Base-by-base conservation (phyloP, 352 stramenopile genomes). In the Phytopythium delawarense region DNA sequence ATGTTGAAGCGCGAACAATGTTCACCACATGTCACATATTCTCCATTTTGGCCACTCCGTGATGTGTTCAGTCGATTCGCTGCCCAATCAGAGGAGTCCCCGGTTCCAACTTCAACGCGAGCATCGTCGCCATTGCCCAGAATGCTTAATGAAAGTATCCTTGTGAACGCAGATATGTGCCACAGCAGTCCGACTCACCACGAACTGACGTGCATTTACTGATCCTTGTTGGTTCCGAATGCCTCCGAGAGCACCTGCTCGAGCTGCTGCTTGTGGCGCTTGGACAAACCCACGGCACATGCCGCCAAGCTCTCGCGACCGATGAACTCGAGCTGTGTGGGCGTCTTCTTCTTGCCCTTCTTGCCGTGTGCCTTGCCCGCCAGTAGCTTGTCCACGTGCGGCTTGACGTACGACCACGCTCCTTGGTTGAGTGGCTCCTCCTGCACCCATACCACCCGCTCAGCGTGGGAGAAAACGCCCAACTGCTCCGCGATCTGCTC, bases 381-480 rank as follows among this genome's bases (percentile, higher is more conserved):
- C 23, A 89, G 62, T 28, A 91, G 61, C 53, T 94, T 92, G 55
- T 93, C 82, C 44, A 94, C 65, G 59, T 93, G 84, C 45, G 77
- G 52, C 61, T 86, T 77, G 1, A 72, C 70, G 63, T 93, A 93
- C 34, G 69, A 72, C 86, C 86, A 94, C 30, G 83, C 76, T 40
- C 86, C 86, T 48, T 91, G 81, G 76, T 94, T 94, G 48, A 90
- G 51, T 8, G 86, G 86, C 63, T 94, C 86, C 66, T 94, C 86
- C 52, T 94, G 86, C 39, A 92, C 75, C 79, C 84, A 94, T 21
- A 88, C 74, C 46, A 93, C 72, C 61, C 82, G 75, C 63, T 85
- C 87, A 12, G 77, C 78, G 49, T 90, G 81, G 12, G 75, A 67
- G 40, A 87, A 93, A 54, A 77, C 82, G 18, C 52, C 60, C 13